Base-by-base conservation (phyloP, 2,329 filamentous ascomycete genomes). In the Aspergillus tubingensis region DNA sequence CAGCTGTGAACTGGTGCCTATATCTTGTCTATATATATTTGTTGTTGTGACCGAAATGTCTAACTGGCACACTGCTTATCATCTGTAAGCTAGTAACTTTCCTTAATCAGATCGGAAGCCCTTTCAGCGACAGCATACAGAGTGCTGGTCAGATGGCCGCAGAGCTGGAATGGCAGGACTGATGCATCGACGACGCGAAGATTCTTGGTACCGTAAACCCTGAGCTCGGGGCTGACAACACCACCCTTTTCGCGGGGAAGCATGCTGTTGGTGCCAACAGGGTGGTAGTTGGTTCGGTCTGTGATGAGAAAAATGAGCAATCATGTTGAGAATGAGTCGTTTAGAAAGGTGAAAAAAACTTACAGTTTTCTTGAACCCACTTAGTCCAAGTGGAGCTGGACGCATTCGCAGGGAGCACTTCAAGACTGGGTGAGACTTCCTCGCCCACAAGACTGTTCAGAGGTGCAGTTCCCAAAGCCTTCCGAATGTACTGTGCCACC, bases 381-480 rank as follows among this genome's bases (percentile, higher is more conserved):
- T 60, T 53, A 11, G 62, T 30, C 72, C 72, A 74, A 3, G 54
- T 55, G 10, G 61, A 38, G 10, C 62, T 61, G 1, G 67, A 55
- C 1, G 69, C 68, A 47, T 67, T 61, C 8, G 60, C 50, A 8
- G 70, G 63, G 2, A 74, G 44, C 15, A 41, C 39, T 4, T 64
- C 59, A 5, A 64, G 48, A 1, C 71, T 67, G 3, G 72, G 72
- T 1, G 59, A 43, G n/a, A 63, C 54, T 39, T 73, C 72, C 1
- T 67, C 62, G 2, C 54, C 62, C 1, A 72, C 65, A 38, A 73
- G 50, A 15, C 49, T 27, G n/a, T 47, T 58, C 1, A 58, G 19
- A 3, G 56, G 56, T 4, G 49, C 49, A 15, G 49, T 58, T 1
- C 27, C 17, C 27, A 58, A 51, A 2, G 56, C 39, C 39, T 59